Base-by-base conservation (phyloP, 257 asterid genomes). In the Capsicum rhomboideum region DNA sequence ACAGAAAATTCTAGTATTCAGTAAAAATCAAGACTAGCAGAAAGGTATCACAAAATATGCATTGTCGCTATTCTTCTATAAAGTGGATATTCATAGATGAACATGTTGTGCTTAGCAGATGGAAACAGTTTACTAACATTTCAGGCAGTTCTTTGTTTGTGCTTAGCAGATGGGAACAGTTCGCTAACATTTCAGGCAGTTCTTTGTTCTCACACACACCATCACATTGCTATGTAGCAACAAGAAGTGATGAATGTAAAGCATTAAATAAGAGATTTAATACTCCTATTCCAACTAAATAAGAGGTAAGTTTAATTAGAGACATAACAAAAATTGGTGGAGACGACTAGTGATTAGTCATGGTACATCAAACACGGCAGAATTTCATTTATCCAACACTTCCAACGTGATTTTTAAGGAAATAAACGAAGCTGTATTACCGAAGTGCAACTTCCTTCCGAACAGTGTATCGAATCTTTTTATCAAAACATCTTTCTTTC, bases 361-460 rank as follows among this genome's bases (percentile, higher is more conserved):
- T 16, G 58, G 67, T 53, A 75, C n/a, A 53, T 55, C 31, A 46
- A 82, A 44, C 66, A 64, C 61, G 78, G 61, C 10, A 8, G 53
- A 49, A 17, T 49, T 56, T 56, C 18, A 55, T 80, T 53, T 75
- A 26, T 26, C 81, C 61, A 49, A 49, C 16, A 75, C 81, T 46
- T 75, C 61, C 42, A 50, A 26, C 3, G 50, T 23, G 34, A 55
- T 6, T 2, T 14, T 26, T 6, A 26, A 46, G 78, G 16, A 59
- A 6, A 59, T 55, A 77, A 77, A 82, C 34, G 4, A 49, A 46
- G 16, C 0, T 49, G 17, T 26, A 69, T 52, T 83, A 88, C 97
- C 97, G 91, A 79, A 92, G 86, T 82, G 97, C 96, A 88, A 92
- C 97, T 89, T 92, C 97, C 88, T 93, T 93, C 75, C 93, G 95